Base-by-base conservation (phyloP, 805 yeast genomes). In the Tetrapisispora iriomotensis region DNA sequence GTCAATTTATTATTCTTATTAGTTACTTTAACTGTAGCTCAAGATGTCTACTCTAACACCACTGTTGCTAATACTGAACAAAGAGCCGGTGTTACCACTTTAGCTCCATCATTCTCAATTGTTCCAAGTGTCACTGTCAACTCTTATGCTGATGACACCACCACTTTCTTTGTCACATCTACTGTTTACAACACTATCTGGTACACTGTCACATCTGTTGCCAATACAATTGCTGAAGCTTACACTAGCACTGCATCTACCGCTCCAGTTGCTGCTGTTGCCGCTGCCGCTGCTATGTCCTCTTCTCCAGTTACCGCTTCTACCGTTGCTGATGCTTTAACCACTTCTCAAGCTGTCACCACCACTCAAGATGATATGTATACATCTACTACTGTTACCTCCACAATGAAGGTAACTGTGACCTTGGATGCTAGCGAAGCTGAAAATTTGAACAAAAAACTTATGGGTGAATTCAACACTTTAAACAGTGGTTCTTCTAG, bases 161-260 rank as follows among this genome's bases (percentile, higher is more conserved):
- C 51, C 27, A 51, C 51, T 17, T 40, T 46, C 34, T 45, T 30
- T 23, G 34, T 50, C 30, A 51, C 57, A 7, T 41, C 49, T 28
- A 47, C 51, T 19, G 37, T 48, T 23, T 39, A 37, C 33, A 25
- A 30, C 30, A 37, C 40, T 19, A 7, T 30, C 9, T 37, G 33
- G 35, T 40, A 45, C 29, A 50, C 56, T 19, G 34, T 53, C 3
- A 48, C 45, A 17, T 26, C 48, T 21, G 33, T 37, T 17, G 27
- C 45, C 15, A 36, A 46, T 14, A 34, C 45, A 14, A 37, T 41
- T n/a, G 27, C 36, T 8, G 21, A 35, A 9, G 35, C 29, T 21
- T 36, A 40, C 13, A 46, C 45, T n/a, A 38, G 46, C 18, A 37
- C 46, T 30, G 37, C 46, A 12, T 43, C 34, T 14, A 40, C 41